These are phyloP conservation scores for Scheffersomyces amazonensis DNA, from an alignment of 805 yeast genomes.

Conservation along the genomic window DNA sequence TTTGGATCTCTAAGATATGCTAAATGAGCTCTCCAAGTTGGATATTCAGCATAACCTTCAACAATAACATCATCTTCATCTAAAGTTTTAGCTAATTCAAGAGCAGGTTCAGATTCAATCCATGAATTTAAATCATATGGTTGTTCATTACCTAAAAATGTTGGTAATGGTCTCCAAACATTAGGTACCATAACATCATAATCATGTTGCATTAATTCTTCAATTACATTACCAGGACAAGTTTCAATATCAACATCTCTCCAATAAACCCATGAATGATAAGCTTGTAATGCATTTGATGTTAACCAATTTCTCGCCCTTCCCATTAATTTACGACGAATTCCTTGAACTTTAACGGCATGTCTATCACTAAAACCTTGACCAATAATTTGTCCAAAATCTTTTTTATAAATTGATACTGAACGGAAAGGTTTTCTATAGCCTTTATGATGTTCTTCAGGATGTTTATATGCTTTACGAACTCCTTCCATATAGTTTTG, in stretches of 20 bases:
- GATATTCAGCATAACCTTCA: slow-evolving; percentile 84
- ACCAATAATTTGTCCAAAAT: slow-evolving; percentile 81
- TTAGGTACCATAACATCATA: slow-evolving; percentile 80
- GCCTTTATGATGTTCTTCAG: slow-evolving; percentile 52
- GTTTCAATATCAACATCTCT: slow-evolving; percentile 83
- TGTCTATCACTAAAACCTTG: slow-evolving; percentile 84
- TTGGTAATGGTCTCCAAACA: slow-evolving; percentile 97
- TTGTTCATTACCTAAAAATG: slow-evolving; percentile 85
- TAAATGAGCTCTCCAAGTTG: slow-evolving; percentile 81
- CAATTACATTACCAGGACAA: slow-evolving; percentile 74
- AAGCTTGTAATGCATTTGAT: slow-evolving; percentile 69
- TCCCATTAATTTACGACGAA: slow-evolving; percentile 81
- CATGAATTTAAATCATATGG: slow-evolving; percentile 96
- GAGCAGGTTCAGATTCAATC: slow-evolving; percentile 82
- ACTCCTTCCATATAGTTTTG: slow-evolving; percentile 55
- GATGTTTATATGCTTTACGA: slow-evolving; percentile 57
- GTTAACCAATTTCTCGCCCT: slow-evolving; percentile 84
- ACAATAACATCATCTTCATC: slow-evolving; percentile 84
- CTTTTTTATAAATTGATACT: slow-evolving; percentile 76
- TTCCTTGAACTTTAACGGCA: slow-evolving; percentile 82
- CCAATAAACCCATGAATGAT: slow-evolving; percentile 92
- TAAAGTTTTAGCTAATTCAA: slow-evolving; percentile 59
- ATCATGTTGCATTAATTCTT: slow-evolving; percentile 65
- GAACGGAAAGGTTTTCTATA: slow-evolving; percentile 72
- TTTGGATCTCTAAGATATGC: slow-evolving; percentile 64